Percentiles rank a stretch among this genome's conserved stretches.
Conservation (phyloP, 257 asterid genomes). For the Solanum sejunctum region DNA sequence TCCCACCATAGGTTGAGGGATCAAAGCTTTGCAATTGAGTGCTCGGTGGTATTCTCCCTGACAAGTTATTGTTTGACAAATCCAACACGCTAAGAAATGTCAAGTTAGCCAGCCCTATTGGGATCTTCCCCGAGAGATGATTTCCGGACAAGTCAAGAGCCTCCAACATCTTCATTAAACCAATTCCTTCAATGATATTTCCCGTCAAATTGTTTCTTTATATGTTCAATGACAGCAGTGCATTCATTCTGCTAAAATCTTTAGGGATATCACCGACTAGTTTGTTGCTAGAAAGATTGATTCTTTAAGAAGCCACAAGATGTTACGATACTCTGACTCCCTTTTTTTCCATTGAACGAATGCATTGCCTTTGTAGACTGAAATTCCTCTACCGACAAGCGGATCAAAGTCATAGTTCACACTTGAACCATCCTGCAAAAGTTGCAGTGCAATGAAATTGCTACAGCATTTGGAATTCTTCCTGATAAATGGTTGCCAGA, state of each 20-base stretch:
- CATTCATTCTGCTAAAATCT: slow-evolving; percentile 4
- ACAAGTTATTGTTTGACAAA: slow-evolving; percentile 18
- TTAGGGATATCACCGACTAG: slow-evolving; percentile 15
- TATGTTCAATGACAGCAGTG: slow-evolving; percentile 16
- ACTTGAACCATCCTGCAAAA: background rate
- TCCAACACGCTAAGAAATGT: slow-evolving; percentile 10
- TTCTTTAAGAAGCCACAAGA: background rate
- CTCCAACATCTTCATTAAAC: slow-evolving; percentile 2
- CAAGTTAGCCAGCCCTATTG: background rate
- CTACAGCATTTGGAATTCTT: slow-evolving; percentile 20
- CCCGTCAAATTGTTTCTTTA: slow-evolving; percentile 20
- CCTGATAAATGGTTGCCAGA: slow-evolving; percentile 22
- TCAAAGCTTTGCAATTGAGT: slow-evolving; percentile 23
- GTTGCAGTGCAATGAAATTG: background rate
- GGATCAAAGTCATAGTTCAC: background rate
- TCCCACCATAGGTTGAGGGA: slow-evolving; percentile 13
- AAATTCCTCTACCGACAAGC: background rate
- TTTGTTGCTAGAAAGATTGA: slow-evolving; percentile 11
- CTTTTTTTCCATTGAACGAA: slow-evolving; percentile 1
- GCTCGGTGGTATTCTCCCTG: slow-evolving; percentile 17
- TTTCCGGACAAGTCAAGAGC: slow-evolving; percentile 1
- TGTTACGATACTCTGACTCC: background rate
- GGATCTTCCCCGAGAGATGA: slow-evolving; percentile 1
- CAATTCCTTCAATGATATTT: slow-evolving; percentile 12
- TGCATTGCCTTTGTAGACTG: background rate